phyloP scores from a whole-genome alignment of 805 yeast species.

The Teunomyces panamensis region DNA sequence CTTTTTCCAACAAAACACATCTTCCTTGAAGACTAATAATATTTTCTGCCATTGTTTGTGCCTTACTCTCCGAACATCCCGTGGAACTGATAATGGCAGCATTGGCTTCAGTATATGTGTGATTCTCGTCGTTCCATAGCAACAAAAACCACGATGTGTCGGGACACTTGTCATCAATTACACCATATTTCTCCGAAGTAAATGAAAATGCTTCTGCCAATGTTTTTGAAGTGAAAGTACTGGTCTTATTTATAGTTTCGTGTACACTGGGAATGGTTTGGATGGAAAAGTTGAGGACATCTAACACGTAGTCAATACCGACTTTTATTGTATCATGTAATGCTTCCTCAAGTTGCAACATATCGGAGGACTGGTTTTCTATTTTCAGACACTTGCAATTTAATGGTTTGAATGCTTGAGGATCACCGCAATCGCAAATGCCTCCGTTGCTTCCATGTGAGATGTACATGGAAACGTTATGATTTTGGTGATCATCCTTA shows the following conservation, averaged over 20 bases:
- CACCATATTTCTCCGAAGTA: constrained; percentile 30
- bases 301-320: constrained; percentile 42
- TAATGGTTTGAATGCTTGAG: constrained; percentile 56
- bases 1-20: constrained; percentile 40
- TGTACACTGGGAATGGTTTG: constrained; percentile 41
- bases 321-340: constrained; percentile 28
- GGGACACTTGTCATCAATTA: constrained; percentile 30
- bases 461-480: constrained; percentile 54
- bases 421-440: constrained; percentile 74
- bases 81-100: constrained; percentile 41
- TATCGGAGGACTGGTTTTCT: neutral
- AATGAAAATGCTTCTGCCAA: constrained; percentile 32
- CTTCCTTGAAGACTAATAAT: constrained; percentile 50
- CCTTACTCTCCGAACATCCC: constrained; percentile 20
- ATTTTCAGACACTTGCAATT: constrained; percentile 44
- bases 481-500: constrained; percentile 63
- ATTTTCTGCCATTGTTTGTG: constrained; percentile 37
- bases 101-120: constrained; percentile 55
- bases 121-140: constrained; percentile 80
- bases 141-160: constrained; percentile 42
- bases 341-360: constrained; percentile 9
- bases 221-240: constrained; percentile 19
- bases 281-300: constrained; percentile 38
- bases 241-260: constrained; percentile 22
- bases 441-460: constrained; percentile 51